Conservation (phyloP, 1,139 yeast genomes). For the Scheffersomyces insectosa region DNA sequence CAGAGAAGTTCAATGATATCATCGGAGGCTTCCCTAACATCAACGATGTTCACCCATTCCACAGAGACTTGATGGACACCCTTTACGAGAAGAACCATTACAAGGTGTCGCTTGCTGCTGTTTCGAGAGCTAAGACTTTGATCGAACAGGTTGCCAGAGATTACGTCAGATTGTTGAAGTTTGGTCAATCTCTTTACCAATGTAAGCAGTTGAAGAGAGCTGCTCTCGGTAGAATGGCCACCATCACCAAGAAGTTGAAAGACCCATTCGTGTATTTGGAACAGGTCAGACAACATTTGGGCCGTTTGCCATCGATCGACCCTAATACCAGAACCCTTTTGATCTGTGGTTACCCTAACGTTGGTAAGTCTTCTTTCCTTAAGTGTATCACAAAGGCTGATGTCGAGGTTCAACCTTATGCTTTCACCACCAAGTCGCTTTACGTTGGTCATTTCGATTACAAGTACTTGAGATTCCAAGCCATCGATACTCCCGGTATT, state of each 20-base stretch:
- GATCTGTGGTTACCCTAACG: conserved; percentile 98
- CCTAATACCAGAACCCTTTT: conserved; percentile 97
- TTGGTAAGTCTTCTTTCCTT: conserved; percentile 95
- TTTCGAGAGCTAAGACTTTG: conserved; percentile 89
- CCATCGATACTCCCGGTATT: conserved; percentile 98
- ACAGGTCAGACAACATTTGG: conserved; percentile 98
- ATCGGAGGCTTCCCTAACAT: conserved; percentile 91
- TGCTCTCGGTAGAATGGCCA: conserved; percentile 99
- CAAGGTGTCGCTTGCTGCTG: conserved; percentile 94
- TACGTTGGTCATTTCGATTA: conserved; percentile 98
- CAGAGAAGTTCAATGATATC: conserved; percentile 85
- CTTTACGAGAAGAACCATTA: conserved; percentile 96
- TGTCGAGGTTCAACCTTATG: conserved; percentile 98
- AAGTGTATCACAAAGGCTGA: conserved; percentile 95
- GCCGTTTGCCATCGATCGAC: conserved; percentile 96
- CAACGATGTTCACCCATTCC: conserved; percentile 97
- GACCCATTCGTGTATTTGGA: conserved; percentile 92
- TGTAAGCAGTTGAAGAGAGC: conserved; percentile 98
- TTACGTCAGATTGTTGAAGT: conserved; percentile 87
- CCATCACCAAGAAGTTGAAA: conserved; percentile 89
- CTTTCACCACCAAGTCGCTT: conserved; percentile 93
- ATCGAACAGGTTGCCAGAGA: conserved; percentile 96
- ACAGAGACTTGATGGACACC: conserved; percentile 96
- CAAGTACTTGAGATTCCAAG: conserved; percentile 95
- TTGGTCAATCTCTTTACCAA: conserved; percentile 96